Base-by-base conservation (phyloP, 805 yeast genomes). In the Kluyveromyces siamensis region DNA sequence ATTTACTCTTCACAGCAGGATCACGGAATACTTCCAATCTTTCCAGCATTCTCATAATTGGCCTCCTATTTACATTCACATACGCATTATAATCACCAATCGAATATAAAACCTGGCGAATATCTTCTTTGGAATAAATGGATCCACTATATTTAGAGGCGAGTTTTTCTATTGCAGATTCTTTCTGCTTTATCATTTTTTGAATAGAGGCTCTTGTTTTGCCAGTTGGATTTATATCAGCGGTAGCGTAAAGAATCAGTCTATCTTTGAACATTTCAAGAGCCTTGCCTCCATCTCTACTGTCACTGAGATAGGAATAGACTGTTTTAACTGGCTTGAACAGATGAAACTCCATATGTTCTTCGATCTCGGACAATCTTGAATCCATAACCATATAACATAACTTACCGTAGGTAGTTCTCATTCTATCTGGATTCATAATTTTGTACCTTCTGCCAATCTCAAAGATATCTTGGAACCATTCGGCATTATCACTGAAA, bases 371-470 rank as follows among this genome's bases (percentile, higher is more conserved):
- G 0, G 88, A 84, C 27, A 83, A 65, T 43, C 86, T 69, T 2
- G 93, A 85, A 64, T 85, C 95, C 93, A 86, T 85, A 37, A 84
- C 80, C 85, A 85, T 86, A 63, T 85, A 85, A 68, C 86, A 82
- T 49, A 86, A 68, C 58, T 85, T 84, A 42, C 95, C 95, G 62
- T 80, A 86, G 5, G 81, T 81, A 57, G 82, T 86, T 52, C 89
- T 74, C 86, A 86, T 81, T 56, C 79, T 74, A 55, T 85, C 89
- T 0, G 95, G 95, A 58, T 85, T 85, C 89, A 85, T 82, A 56
- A 86, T 81, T 61, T 85, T 85, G 67, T 85, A 85, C 41, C 93
- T 72, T 57, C 93, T 72, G 21, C 93, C 93, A 51, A 85, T 79
- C 65, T 85, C 93, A 62, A 85, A 85, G 8, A 85, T 70, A 40